Percentiles rank a stretch among this genome's conserved stretches.
phyloP scores from a whole-genome alignment of 306 rosid genomes.

The Erythrophleum fordii region DNA sequence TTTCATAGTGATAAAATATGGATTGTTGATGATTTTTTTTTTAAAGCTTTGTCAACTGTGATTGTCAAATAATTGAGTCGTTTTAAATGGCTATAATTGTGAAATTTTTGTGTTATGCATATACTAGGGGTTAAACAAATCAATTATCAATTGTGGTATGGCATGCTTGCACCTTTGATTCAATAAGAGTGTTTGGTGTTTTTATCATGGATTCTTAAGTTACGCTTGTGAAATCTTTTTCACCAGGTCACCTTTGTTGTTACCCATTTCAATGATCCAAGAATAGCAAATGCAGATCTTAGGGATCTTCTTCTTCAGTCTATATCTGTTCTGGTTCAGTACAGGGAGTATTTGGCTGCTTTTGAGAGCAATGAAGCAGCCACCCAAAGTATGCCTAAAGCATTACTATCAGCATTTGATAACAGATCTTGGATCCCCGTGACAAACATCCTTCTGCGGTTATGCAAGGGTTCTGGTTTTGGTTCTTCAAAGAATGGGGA shows the following conservation, averaged over 20 bases:
- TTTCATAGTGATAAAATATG: not conserved
- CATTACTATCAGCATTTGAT: conserved; percentile 87
- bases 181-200: conserved; percentile 23
- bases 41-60: not conserved
- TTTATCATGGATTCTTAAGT: conserved; percentile 31
- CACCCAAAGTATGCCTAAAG: conserved; percentile 81
- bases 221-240: conserved; percentile 34
- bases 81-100: not conserved
- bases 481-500: conserved; percentile 91
- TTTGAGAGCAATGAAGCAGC: conserved; percentile 93
- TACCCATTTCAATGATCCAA: conserved; percentile 90
- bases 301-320: conserved; percentile 97
- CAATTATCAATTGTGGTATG: not conserved
- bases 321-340: conserved; percentile 89
- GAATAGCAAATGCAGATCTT: conserved; percentile 95
- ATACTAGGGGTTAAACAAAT: not conserved
- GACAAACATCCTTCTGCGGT: conserved; percentile 82
- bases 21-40: not conserved
- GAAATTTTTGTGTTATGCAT: conserved; percentile 14
- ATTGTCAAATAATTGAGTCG: not conserved
- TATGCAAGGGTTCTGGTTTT: conserved; percentile 95
- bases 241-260: conserved; percentile 89
- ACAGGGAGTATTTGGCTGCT: conserved; percentile 79
- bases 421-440: conserved; percentile 97
- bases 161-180: conserved; percentile 24